A percentile compares a stretch with the other conserved stretches of the same genome.
These are phyloP conservation scores for Insectozyma bohioensis DNA, from an alignment of 1,139 yeast genomes.

Conservation along the genomic window DNA sequence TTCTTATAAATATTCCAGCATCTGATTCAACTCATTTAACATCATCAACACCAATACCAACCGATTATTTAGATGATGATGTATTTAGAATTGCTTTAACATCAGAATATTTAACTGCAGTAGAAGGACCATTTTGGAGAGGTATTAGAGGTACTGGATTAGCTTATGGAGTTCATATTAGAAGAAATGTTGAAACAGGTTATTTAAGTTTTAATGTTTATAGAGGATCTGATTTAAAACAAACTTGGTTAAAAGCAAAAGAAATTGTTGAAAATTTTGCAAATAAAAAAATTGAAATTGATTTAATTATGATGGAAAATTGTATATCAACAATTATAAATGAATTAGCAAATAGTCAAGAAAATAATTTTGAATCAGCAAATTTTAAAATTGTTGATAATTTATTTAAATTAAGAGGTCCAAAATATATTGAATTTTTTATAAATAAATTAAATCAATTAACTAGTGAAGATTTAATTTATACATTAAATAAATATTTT, in stretches of 20 bases:
- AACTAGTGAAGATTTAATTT: constrained; percentile 55
- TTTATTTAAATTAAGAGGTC: constrained; percentile 68
- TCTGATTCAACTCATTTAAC: constrained; percentile 82
- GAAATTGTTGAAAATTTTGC: constrained; percentile 64
- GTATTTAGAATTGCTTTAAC: constrained; percentile 71
- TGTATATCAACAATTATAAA: constrained; percentile 76
- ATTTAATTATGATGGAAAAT: constrained; percentile 60
- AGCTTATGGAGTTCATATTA: constrained; percentile 82
- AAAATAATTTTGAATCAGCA: constrained; percentile 64
- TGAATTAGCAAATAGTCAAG: constrained; percentile 63
- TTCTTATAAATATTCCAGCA: constrained; percentile 74
- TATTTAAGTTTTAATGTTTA: constrained; percentile 65
- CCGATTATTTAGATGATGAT: constrained; percentile 65
- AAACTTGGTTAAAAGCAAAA: constrained; percentile 69
- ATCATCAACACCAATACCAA: constrained; percentile 61
- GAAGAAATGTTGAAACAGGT: constrained; percentile 64
- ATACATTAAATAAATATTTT: constrained; percentile 59
- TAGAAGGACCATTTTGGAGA: constrained; percentile 98
- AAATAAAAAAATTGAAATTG: constrained; percentile 53
- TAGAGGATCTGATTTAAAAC: constrained; percentile 80
- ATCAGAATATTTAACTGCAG: constrained; percentile 74
- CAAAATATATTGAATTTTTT: constrained; percentile 52
- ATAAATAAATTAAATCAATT: constrained; percentile 52
- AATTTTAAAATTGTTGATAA: constrained; percentile 63
- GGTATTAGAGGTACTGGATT: constrained; percentile 94